phyloP scores from a whole-genome alignment of 148 eudicot species.

The Diospyros lotus region DNA sequence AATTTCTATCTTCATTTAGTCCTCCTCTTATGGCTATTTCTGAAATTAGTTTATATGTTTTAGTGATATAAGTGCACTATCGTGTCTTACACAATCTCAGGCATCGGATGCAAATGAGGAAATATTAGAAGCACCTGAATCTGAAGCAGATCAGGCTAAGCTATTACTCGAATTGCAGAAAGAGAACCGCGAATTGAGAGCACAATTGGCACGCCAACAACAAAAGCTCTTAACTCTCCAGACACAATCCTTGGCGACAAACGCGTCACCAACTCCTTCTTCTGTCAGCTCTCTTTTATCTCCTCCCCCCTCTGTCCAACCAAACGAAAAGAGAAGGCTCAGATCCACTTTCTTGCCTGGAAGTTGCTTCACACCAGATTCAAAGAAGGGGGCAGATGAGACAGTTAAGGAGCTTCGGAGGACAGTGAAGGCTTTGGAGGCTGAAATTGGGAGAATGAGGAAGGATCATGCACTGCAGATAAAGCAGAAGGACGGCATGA shows the following conservation, averaged over 20 bases:
- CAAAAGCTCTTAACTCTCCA: slow-evolving; percentile 64
- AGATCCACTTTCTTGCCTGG: slow-evolving; percentile 34
- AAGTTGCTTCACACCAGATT: slow-evolving; percentile 59
- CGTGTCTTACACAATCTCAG: slow-evolving; percentile 21
- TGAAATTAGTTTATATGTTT: background rate
- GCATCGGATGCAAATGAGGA: slow-evolving; percentile 64
- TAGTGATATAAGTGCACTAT: background rate
- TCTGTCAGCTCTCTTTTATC: slow-evolving; percentile 36
- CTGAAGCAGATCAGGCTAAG: slow-evolving; percentile 66
- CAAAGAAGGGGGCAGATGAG: slow-evolving; percentile 47
- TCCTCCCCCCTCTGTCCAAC: slow-evolving; percentile 41
- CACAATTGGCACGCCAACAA: slow-evolving; percentile 69
- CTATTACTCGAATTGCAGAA: slow-evolving; percentile 72
- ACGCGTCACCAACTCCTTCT: slow-evolving; percentile 60
- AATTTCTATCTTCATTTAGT: background rate
- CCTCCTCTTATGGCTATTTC: too few relatives aligned
- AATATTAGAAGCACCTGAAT: slow-evolving; percentile 34
- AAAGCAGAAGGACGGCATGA: slow-evolving; percentile 60
- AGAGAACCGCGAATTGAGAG: slow-evolving; percentile 69
- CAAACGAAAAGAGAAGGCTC: slow-evolving; percentile 35
- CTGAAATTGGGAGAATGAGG: slow-evolving; percentile 61
- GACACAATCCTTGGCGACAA: slow-evolving; percentile 66
- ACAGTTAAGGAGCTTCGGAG: slow-evolving; percentile 49
- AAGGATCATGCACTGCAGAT: slow-evolving; percentile 56
- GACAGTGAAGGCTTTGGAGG: slow-evolving; percentile 53